A percentile compares a stretch with the other conserved stretches of the same genome.
Conservation (phyloP, 257 asterid species). For the Solanum bulbocastanum region DNA sequence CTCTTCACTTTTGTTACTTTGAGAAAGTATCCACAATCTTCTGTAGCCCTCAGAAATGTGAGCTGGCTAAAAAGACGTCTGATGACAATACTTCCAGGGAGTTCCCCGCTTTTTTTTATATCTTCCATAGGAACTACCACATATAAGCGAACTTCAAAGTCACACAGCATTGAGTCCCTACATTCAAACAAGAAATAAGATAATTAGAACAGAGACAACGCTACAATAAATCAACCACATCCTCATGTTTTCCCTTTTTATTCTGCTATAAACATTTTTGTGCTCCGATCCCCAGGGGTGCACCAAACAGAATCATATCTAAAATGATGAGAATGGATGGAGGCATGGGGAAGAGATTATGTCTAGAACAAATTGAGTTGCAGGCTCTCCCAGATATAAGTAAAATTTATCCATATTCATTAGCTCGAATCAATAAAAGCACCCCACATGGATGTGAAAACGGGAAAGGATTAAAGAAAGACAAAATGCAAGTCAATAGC, state of each 20-base stretch:
- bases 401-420: background rate
- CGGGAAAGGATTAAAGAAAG: background rate
- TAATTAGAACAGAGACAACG: background rate
- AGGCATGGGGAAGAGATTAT: background rate
- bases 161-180: slow-evolving; percentile 35
- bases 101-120: slow-evolving; percentile 13
- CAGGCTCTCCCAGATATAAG: background rate
- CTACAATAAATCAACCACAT: background rate
- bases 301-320: background rate
- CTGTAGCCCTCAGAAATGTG: slow-evolving; percentile 19
- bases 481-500: background rate
- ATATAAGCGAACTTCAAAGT: slow-evolving; percentile 4
- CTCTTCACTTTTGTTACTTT: slow-evolving; percentile 51
- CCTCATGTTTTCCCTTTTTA: background rate
- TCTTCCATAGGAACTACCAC: slow-evolving; percentile 32
- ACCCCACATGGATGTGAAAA: background rate
- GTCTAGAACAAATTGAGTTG: background rate
- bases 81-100: slow-evolving; percentile 26
- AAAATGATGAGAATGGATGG: background rate
- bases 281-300: background rate
- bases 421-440: background rate
- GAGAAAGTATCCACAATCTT: slow-evolving; percentile 47
- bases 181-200: background rate
- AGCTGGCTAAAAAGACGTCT: slow-evolving; percentile 31
- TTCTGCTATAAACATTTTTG: background rate